A percentile compares a stretch with the other conserved stretches of the same genome.
Evolutionary conservation across 495 filamentous ascomycete species (phyloP).

Genomic region (Penicillium paxilli): DNA sequence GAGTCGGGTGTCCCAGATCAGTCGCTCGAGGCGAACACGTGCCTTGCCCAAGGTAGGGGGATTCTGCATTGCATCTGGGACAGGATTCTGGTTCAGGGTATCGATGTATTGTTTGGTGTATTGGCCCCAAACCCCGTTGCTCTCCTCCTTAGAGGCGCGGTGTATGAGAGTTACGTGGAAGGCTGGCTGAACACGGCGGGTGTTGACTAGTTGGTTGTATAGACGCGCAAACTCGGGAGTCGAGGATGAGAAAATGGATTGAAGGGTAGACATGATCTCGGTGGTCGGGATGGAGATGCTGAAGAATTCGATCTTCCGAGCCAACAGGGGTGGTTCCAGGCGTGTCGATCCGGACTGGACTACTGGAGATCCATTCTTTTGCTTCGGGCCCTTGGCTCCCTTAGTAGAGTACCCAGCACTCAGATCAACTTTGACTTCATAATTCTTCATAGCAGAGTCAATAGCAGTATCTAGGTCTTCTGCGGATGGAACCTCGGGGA

Average conservation of each 20-base stretch:
- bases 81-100: conserved; percentile 32
- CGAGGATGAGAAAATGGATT: conserved; percentile 59
- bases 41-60: conserved; percentile 49
- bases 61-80: conserved; percentile 35
- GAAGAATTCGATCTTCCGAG: conserved; percentile 80
- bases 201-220: conserved; percentile 71
- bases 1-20: conserved; percentile 78
- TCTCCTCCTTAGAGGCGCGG: conserved; percentile 55
- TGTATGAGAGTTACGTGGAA: conserved; percentile 97
- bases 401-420: conserved; percentile 47
- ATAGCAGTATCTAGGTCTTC: conserved; percentile 83
- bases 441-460: conserved; percentile 69
- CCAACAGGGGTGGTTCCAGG: conserved; percentile 23
- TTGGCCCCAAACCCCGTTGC: conserved; percentile 68
- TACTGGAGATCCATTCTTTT: conserved; percentile 5
- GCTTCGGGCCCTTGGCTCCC: conserved; percentile 40
- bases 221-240: conserved; percentile 55
- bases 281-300: conserved; percentile 60
- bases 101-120: conserved; percentile 55
- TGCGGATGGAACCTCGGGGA: conserved; percentile 65
- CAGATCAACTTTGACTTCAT: conserved; percentile 74
- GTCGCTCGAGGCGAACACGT: conserved; percentile 59
- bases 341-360: conserved; percentile 11
- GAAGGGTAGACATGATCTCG: conserved; percentile 60
- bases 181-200: conserved; percentile 71